These are phyloP conservation scores for Verticillium isaacii DNA, from an alignment of 2,329 filamentous ascomycete genomes.

Conservation along the genomic window DNA sequence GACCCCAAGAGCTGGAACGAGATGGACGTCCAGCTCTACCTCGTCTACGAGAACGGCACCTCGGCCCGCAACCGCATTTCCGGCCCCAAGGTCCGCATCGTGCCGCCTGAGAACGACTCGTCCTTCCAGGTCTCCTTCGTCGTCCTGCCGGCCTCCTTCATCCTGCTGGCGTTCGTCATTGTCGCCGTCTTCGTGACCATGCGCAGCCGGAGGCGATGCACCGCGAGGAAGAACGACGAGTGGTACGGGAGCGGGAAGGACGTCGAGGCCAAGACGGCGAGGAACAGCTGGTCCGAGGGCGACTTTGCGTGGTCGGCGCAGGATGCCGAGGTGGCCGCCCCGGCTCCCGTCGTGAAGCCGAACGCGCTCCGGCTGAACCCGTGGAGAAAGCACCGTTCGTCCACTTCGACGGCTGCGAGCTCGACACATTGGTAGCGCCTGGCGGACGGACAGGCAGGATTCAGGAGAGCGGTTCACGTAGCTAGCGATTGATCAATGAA, in stretches of 20 bases:
- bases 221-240: not conserved
- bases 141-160: slow-evolving; percentile 9
- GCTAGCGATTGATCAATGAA: not conserved
- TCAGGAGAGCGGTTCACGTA: not conserved
- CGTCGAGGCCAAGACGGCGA: not conserved
- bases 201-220: slow-evolving; percentile 3
- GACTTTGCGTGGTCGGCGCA: not conserved
- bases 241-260: not conserved
- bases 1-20: slow-evolving; percentile 4
- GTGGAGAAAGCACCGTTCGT: not conserved
- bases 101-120: not conserved
- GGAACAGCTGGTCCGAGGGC: not conserved
- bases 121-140: slow-evolving; percentile 6
- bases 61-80: slow-evolving; percentile 4
- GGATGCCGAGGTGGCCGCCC: not conserved
- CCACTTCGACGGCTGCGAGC: not conserved
- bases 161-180: slow-evolving; percentile 4
- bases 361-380: not conserved
- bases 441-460: not conserved
- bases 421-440: not conserved
- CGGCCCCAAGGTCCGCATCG: slow-evolving; percentile 10
- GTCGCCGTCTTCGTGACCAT: slow-evolving; percentile 11
- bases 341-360: not conserved
- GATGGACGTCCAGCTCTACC: slow-evolving; percentile 8
- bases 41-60: slow-evolving; percentile 7